Evolutionary conservation across 495 filamentous ascomycete genomes (phyloP).

Genomic region (Bryoglossum gracile): DNA sequence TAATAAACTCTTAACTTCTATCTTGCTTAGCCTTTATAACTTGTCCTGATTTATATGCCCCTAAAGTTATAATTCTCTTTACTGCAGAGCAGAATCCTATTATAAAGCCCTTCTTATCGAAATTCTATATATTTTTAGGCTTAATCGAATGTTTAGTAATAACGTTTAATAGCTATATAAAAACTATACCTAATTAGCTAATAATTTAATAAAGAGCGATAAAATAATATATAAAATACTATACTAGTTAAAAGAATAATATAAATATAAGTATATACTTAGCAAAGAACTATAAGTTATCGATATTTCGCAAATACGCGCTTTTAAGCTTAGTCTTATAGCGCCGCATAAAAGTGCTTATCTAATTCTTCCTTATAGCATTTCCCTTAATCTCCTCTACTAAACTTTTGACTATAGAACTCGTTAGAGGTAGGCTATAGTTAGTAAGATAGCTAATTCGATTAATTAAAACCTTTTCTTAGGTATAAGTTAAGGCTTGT

Average conservation of each 20-base stretch:
- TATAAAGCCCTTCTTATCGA: conserved; percentile 2
- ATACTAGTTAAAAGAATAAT: conserved; percentile 7
- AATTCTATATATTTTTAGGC: conserved; percentile 1
- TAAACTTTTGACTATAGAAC: conserved; percentile 9
- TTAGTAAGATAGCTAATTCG: conserved; percentile 1
- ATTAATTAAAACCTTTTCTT: conserved; percentile 2
- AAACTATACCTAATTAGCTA: not conserved
- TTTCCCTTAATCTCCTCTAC: conserved; percentile 7
- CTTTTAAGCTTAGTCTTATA: conserved; percentile 7
- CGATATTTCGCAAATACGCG: not conserved
- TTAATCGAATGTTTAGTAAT: not conserved
- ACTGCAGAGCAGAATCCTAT: not conserved
- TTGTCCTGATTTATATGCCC: not conserved
- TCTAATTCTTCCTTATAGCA: conserved; percentile 5
- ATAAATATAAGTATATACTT: conserved; percentile 9
- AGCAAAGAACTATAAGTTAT: conserved; percentile 1
- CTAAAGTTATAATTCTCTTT: not conserved
- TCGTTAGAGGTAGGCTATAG: not conserved
- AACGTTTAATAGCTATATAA: not conserved
- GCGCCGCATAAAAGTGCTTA: conserved; percentile 7
- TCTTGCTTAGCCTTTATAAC: not conserved
- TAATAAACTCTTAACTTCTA: not conserved
- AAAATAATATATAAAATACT: conserved; percentile 12
- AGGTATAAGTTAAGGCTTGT: not conserved
- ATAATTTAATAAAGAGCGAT: not conserved